Evolutionary conservation across 139 green algal species (phyloP).

Genomic region (Chlorella sorokiniana): DNA sequence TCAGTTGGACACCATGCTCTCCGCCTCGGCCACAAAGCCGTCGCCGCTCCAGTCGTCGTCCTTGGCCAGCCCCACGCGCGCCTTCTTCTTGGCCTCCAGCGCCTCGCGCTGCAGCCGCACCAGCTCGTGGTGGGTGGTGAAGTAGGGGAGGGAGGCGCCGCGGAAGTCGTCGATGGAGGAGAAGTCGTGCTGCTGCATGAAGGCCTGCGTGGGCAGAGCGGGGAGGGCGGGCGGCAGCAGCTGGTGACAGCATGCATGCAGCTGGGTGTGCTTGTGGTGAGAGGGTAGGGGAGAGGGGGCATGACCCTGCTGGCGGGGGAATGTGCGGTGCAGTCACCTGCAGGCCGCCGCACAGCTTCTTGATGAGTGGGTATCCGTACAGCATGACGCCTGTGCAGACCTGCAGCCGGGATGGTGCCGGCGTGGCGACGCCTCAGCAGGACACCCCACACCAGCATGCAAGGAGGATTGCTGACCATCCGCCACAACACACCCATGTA

Average conservation of each 20-base stretch:
- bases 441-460: too few relatives aligned
- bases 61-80: constrained; percentile 72
- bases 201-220: constrained; percentile 36
- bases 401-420: constrained; percentile 55
- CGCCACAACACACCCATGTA: too few relatives aligned
- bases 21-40: constrained; percentile 84
- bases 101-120: constrained; percentile 86
- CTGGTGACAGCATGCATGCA: background rate
- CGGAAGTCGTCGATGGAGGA: constrained; percentile 84
- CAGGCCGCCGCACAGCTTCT: constrained; percentile 89
- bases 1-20: constrained; percentile 78
- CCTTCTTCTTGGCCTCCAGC: constrained; percentile 72
- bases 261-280: background rate
- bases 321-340: too few relatives aligned
- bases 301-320: background rate
- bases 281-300: background rate
- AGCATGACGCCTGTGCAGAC: constrained; percentile 99
- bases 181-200: constrained; percentile 88
- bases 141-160: constrained; percentile 84
- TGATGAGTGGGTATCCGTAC: constrained; percentile 92
- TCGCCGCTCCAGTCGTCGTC: constrained; percentile 95
- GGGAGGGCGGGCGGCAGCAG: background rate
- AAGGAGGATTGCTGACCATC: too few relatives aligned
- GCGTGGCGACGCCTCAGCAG: background rate
- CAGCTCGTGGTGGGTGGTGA: constrained; percentile 95